A percentile compares a stretch with the other conserved stretches of the same genome.
Evolutionary conservation across 2,329 filamentous ascomycete species (phyloP).

Genomic region (Leptographium wingfieldii): DNA sequence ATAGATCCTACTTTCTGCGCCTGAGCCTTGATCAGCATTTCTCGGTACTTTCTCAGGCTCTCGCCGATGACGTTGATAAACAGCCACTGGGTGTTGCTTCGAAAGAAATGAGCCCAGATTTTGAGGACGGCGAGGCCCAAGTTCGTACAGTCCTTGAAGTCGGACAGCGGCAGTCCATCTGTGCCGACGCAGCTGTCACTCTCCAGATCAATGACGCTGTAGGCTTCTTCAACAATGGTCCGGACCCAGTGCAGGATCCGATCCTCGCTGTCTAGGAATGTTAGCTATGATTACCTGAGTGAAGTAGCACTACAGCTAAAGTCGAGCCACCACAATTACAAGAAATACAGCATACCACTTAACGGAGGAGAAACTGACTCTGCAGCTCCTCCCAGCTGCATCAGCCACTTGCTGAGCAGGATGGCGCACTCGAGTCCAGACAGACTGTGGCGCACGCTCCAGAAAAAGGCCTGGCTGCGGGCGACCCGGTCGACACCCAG

Average conservation of each 20-base stretch:
- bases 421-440: slow-evolving; percentile 40
- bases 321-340: neutral
- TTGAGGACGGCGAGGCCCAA: slow-evolving; percentile 27
- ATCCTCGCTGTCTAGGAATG: slow-evolving; percentile 24
- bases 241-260: slow-evolving; percentile 33
- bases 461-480: slow-evolving; percentile 38
- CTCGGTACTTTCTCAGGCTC: slow-evolving; percentile 25
- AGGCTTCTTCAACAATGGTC: slow-evolving; percentile 32
- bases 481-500: slow-evolving; percentile 40
- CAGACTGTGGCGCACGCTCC: slow-evolving; percentile 41
- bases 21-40: slow-evolving; percentile 12
- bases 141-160: slow-evolving; percentile 14
- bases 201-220: slow-evolving; percentile 23
- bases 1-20: no score
- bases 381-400: slow-evolving; percentile 1
- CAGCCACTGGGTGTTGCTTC: slow-evolving; percentile 33
- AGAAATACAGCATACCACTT: neutral
- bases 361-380: neutral
- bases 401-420: slow-evolving; percentile 24
- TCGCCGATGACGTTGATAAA: slow-evolving; percentile 32
- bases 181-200: slow-evolving; percentile 3
- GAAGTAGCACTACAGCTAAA: no score
- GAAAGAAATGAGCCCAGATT: slow-evolving; percentile 34
- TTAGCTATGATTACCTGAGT: slow-evolving; percentile 16
- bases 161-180: slow-evolving; percentile 14